Evolutionary conservation across 176 grass and related monocot species (phyloP).

Genomic region (Microstegium vimineum): DNA sequence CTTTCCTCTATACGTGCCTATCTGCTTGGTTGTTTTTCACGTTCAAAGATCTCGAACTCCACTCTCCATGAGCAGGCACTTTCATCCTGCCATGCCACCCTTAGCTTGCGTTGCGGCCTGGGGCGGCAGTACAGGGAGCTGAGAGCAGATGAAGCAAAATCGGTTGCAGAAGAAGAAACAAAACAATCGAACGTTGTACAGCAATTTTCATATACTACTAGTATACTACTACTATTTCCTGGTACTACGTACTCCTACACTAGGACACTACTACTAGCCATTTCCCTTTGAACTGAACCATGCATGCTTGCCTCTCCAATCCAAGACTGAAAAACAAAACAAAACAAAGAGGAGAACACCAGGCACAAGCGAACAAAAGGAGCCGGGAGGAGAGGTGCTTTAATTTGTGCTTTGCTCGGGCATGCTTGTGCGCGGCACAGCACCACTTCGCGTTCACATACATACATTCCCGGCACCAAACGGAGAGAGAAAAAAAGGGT

Average conservation of each 20-base stretch:
- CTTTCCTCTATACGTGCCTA: neutral
- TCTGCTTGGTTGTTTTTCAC: neutral
- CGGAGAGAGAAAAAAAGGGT: neutral
- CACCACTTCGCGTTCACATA: neutral
- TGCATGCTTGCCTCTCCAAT: neutral
- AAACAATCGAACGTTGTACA: too few species aligned
- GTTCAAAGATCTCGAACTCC: neutral
- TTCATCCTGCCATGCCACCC: too few species aligned
- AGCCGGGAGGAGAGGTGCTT: neutral
- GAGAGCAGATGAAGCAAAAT: too few species aligned
- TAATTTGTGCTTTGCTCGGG: neutral
- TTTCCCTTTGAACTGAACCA: neutral
- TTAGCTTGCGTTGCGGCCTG: too few species aligned
- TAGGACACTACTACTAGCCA: too few species aligned
- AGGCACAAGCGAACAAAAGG: conserved; percentile 6
- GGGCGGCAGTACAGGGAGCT: too few species aligned
- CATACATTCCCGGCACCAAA: neutral
- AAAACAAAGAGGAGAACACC: neutral
- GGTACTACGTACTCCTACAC: too few species aligned
- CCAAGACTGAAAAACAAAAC: neutral
- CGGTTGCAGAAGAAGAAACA: too few species aligned
- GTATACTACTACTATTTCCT: too few species aligned
- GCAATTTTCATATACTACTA: too few species aligned
- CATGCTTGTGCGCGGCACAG: too few species aligned
- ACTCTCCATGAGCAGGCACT: too few species aligned